Evolutionary conservation across 73 alveolate genomes (phyloP).

Genomic region (Paramecium caudatum): DNA sequence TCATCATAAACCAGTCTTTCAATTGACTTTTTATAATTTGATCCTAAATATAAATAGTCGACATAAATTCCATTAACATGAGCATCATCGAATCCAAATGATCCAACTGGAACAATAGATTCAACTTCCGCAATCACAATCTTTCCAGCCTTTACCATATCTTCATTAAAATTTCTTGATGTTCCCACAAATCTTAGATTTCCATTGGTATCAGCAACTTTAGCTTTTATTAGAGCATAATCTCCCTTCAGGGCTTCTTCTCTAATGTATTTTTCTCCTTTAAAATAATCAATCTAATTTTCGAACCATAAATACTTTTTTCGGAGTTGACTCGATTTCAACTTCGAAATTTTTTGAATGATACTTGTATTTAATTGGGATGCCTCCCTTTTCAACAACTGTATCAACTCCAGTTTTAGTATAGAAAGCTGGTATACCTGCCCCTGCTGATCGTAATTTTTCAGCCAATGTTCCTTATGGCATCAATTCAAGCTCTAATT

Average conservation of each 20-base stretch:
- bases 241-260: constrained; percentile 87
- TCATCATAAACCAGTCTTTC: constrained; percentile 80
- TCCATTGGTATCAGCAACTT: constrained; percentile 90
- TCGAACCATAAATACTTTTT: constrained; percentile 54
- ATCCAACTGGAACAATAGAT: constrained; percentile 87
- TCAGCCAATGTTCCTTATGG: constrained; percentile 95
- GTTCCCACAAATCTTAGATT: constrained; percentile 88
- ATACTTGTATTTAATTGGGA: constrained; percentile 74
- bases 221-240: constrained; percentile 86
- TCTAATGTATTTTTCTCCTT: constrained; percentile 81
- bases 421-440: constrained; percentile 96
- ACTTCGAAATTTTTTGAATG: constrained; percentile 60
- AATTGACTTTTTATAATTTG: constrained; percentile 77
- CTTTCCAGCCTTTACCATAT: constrained; percentile 85
- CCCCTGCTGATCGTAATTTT: constrained; percentile 94
- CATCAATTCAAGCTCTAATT: constrained; percentile 88
- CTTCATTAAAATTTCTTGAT: constrained; percentile 92
- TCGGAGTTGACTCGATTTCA: constrained; percentile 66
- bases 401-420: constrained; percentile 93
- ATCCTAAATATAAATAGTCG: constrained; percentile 86
- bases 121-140: constrained; percentile 91
- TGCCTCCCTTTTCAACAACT: constrained; percentile 81
- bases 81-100: constrained; percentile 86
- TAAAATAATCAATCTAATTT: constrained; percentile 53
- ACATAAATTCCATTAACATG: constrained; percentile 94